Conservation (phyloP, 176 grass and related monocot species). For the Eragrostis nindensis region DNA sequence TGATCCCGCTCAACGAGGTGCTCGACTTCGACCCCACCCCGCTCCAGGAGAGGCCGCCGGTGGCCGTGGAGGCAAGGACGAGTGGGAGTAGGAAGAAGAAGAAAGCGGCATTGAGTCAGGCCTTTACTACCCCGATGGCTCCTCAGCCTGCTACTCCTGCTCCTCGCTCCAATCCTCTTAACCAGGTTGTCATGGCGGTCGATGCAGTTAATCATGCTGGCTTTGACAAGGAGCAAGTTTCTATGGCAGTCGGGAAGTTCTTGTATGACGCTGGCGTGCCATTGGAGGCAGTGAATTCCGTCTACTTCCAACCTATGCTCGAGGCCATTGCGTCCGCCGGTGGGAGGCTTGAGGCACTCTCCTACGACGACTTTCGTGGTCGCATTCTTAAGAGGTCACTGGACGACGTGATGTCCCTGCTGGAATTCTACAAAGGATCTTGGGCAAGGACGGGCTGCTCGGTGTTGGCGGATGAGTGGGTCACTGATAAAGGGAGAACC, state of each 20-base stretch:
- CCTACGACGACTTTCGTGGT: constrained; percentile 74
- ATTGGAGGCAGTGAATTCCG: constrained; percentile 75
- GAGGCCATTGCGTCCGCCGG: constrained; percentile 61
- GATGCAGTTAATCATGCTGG: constrained; percentile 10
- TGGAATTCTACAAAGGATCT: constrained; percentile 56
- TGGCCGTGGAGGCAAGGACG: constrained; percentile 25
- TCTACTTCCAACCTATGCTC: constrained; percentile 82
- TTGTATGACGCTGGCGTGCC: constrained; percentile 71
- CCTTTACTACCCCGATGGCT: constrained; percentile 3
- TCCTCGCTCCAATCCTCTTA: constrained; percentile 33
- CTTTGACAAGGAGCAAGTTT: constrained; percentile 66
- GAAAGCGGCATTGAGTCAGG: constrained; percentile 34
- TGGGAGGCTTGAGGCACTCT: constrained; percentile 53
- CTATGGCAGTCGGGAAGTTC: constrained; percentile 70
- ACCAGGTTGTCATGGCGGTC: constrained; percentile 28
- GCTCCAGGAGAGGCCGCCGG: constrained; percentile 36
- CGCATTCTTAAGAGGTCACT: constrained; percentile 70
- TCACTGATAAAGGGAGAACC: constrained; percentile 60
- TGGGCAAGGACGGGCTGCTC: constrained; percentile 84
- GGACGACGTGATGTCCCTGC: constrained; percentile 58
- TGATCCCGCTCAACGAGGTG: constrained; percentile 58
- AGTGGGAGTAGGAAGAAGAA: constrained; percentile 52
- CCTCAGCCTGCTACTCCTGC: not conserved
- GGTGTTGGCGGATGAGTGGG: constrained; percentile 78
- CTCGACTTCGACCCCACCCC: constrained; percentile 43